Conservation (phyloP, 805 yeast species). For the Nakazawaea ambrosiae region DNA sequence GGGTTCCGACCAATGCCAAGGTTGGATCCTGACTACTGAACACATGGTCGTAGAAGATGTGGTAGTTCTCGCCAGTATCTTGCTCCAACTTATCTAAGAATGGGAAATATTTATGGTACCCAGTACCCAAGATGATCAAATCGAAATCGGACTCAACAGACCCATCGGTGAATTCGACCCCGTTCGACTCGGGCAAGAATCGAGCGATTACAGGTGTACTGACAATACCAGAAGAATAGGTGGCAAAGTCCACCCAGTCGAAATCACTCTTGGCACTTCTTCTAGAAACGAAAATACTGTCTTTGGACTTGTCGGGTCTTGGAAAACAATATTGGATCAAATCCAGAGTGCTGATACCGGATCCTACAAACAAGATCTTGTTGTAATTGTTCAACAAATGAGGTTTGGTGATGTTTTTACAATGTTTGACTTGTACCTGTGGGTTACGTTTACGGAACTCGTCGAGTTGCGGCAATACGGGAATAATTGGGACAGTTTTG, state of each 20-base stretch:
- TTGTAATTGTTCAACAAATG: constrained; percentile 19
- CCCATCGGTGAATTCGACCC: constrained; percentile 10
- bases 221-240: constrained; percentile 7
- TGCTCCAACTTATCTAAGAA: constrained; percentile 18
- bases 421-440: constrained; percentile 15
- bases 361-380: constrained; percentile 33
- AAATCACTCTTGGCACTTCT: neutral
- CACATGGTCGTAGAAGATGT: constrained; percentile 24
- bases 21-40: constrained; percentile 37
- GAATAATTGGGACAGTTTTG: constrained; percentile 32
- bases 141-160: constrained; percentile 27
- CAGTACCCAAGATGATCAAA: constrained; percentile 33
- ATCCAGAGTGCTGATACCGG: constrained; percentile 36
- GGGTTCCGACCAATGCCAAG: constrained; percentile 32
- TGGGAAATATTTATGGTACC: constrained; percentile 36
- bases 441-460: constrained; percentile 25
- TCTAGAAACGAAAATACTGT: constrained; percentile 12
- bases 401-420: constrained; percentile 13
- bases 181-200: constrained; percentile 17
- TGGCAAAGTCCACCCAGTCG: constrained; percentile 9
- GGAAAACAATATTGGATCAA: constrained; percentile 31
- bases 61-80: constrained; percentile 10
- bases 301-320: constrained; percentile 16
- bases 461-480: constrained; percentile 26
- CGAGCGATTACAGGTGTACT: constrained; percentile 18